Conservation (phyloP, 1,284 basidiomycete genomes). For the Rhodotorula mucilaginosa region DNA sequence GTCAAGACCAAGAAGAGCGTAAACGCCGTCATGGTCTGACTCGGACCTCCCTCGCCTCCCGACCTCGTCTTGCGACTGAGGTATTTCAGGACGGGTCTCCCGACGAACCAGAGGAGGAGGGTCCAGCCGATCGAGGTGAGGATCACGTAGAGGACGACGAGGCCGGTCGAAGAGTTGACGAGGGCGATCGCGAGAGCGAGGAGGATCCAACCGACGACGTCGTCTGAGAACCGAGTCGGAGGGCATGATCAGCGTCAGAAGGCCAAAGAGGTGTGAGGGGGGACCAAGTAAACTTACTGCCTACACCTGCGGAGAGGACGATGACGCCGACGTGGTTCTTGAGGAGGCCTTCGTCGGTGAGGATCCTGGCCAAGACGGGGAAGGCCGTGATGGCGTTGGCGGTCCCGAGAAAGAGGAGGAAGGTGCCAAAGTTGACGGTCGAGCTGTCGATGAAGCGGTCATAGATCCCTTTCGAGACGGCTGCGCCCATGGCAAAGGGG, state of each 20-base stretch:
- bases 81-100: constrained; percentile 52
- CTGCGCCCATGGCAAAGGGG: constrained; percentile 82
- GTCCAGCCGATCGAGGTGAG: constrained; percentile 77
- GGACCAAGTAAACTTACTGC: constrained; percentile 51
- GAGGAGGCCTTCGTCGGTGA: constrained; percentile 68
- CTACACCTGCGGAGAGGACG: constrained; percentile 88
- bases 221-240: background rate
- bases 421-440: constrained; percentile 70
- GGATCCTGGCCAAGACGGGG: constrained; percentile 81
- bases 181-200: constrained; percentile 82
- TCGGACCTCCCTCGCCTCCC: constrained; percentile 66
- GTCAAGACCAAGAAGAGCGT: constrained; percentile 71
- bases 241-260: too few species aligned
- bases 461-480: constrained; percentile 76
- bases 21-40: constrained; percentile 71
- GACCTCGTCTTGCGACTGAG: constrained; percentile 75
- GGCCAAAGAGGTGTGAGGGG: too few species aligned
- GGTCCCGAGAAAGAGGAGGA: constrained; percentile 90
- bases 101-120: constrained; percentile 71
- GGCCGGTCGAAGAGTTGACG: constrained; percentile 73
- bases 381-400: constrained; percentile 45
- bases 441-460: constrained; percentile 66
- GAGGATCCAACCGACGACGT: constrained; percentile 57
- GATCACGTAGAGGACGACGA: constrained; percentile 72
- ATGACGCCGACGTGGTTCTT: constrained; percentile 92